Percentiles rank a stretch among this genome's conserved stretches.
phyloP scores from a whole-genome alignment of 805 yeast genomes.

The Cyberlindnera meyerae region DNA sequence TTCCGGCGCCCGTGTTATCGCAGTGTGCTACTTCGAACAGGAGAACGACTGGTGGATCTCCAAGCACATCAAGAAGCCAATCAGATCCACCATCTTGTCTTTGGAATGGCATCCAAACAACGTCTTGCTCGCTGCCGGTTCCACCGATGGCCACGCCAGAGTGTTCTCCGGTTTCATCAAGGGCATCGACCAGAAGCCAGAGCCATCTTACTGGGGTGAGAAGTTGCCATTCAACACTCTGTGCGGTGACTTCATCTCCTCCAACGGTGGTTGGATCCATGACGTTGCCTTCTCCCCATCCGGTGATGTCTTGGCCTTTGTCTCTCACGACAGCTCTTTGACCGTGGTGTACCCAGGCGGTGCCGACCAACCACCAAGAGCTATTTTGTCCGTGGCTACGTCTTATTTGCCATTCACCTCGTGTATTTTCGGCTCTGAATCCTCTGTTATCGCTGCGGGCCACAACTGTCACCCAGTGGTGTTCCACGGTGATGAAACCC shows the following conservation, averaged over 20 bases:
- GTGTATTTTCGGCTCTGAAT: conserved; percentile 62
- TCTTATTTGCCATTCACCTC: conserved; percentile 77
- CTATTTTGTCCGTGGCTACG: conserved; percentile 55
- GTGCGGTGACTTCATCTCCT: conserved; percentile 72
- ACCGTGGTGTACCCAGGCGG: conserved; percentile 75
- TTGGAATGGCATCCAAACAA: conserved; percentile 93
- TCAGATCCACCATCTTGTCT: conserved; percentile 77
- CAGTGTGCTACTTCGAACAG: conserved; percentile 91
- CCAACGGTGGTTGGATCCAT: conserved; percentile 86
- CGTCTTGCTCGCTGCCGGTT: conserved; percentile 83
- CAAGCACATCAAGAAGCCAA: conserved; percentile 93
- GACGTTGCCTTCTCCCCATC: conserved; percentile 80
- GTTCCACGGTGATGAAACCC: conserved; percentile 61
- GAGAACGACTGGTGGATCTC: conserved; percentile 99
- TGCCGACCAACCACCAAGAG: conserved; percentile 56
- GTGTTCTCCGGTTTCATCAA: conserved; percentile 88
- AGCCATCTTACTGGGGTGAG: conserved; percentile 85
- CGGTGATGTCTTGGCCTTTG: conserved; percentile 75
- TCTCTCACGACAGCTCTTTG: conserved; percentile 82
- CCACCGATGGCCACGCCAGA: conserved; percentile 88
- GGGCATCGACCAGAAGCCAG: conserved; percentile 81
- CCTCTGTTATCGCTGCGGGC: conserved; percentile 80
- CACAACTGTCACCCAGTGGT: conserved; percentile 88
- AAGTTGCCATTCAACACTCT: conserved; percentile 91
- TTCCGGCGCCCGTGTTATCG: conserved; percentile 88